These are phyloP conservation scores for Boletus speciosus DNA, from an alignment of 768 basidiomycete genomes.

Conservation along the genomic window DNA sequence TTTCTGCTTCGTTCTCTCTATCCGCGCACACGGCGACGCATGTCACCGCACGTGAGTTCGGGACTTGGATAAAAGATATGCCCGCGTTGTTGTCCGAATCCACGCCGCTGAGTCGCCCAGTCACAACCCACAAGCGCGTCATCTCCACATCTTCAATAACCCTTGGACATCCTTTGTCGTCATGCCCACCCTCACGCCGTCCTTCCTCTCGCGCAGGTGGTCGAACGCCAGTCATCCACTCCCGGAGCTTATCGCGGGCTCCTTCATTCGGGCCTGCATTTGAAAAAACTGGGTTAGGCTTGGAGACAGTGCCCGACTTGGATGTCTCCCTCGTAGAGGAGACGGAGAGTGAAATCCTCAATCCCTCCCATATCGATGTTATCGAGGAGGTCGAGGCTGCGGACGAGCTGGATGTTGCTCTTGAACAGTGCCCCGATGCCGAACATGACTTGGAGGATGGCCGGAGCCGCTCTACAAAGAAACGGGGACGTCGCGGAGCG, in stretches of 20 bases:
- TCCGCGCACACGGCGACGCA: conserved; percentile 26
- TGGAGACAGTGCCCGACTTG: conserved; percentile 50
- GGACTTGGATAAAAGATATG: conserved; percentile 80
- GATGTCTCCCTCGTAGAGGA: conserved; percentile 41
- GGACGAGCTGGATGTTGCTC: conserved; percentile 30
- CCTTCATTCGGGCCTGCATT: conserved; percentile 55
- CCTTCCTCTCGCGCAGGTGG: conserved; percentile 64
- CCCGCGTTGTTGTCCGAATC: conserved; percentile 61
- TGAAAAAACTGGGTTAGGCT: conserved; percentile 42
- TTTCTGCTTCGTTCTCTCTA: conserved; percentile 40
- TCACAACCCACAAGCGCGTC: conserved; percentile 49
- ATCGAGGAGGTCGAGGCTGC: conserved; percentile 38
- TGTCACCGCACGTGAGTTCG: conserved; percentile 80
- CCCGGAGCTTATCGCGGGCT: conserved; percentile 59
- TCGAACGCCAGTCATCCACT: conserved; percentile 50
- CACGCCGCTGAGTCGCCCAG: conserved; percentile 26
- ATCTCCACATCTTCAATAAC: conserved; percentile 55
- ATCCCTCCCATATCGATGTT: conserved; percentile 25
- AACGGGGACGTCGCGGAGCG: conserved; percentile 79
- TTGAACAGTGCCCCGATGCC: conserved; percentile 11
- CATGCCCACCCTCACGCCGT: conserved; percentile 65
- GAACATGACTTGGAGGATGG: conserved; percentile 35
- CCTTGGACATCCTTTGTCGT: conserved; percentile 60
- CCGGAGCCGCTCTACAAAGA: conserved; percentile 60
- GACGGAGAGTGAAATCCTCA: conserved; percentile 33